Base-by-base conservation (phyloP, 2,329 filamentous ascomycete genomes). In the Nannizziopsis arthrosporioides region DNA sequence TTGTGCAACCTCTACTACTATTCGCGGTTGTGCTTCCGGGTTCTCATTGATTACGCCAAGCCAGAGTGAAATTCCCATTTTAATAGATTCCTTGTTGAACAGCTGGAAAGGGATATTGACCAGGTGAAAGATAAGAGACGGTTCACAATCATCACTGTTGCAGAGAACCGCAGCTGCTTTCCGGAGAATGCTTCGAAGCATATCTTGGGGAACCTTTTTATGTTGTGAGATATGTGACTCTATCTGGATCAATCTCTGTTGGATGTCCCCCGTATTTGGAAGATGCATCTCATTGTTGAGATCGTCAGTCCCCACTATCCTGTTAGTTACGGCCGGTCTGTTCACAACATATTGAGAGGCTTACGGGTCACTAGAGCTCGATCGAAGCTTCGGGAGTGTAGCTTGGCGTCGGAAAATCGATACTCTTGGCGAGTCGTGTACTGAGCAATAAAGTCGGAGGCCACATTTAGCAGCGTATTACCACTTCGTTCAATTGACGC, bases 351-450 rank as follows among this genome's bases (percentile, higher is more conserved):
- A 35, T 5, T 14, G 10, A 31, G 5, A 15, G n/a, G 14, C 42
- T 47, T 17, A 50, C 51, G 37, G 11, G 30, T 18, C 15, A 32
- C 27, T 12, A 48, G 27, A n/a, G 35, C 17, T 35, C 38, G 41
- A 8, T 32, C 44, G 17, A 31, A 30, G 19, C 37, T 48, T 22
- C 42, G 44, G 37, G 14, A 9, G 38, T 31, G 14, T 37, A 47
- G 30, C 9, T 56, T 52, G 2, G 80, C 77, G 61, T 94, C 87
- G 9, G 87, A 80, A 60, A 90, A 90, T 49, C 89, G 81, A 64
- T 98, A 98, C 61, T 94, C 89, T 63, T 98, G 93, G 34, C 92
- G 84, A 19, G 88, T 93, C 2, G 90, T 96, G 63, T 98, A 98
- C 61, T 98, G 90, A 1, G 92, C 88, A 61, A 98, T 80, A 58